Conservation (phyloP, 352 stramenopile species). For the Phytophthora sojae region DNA sequence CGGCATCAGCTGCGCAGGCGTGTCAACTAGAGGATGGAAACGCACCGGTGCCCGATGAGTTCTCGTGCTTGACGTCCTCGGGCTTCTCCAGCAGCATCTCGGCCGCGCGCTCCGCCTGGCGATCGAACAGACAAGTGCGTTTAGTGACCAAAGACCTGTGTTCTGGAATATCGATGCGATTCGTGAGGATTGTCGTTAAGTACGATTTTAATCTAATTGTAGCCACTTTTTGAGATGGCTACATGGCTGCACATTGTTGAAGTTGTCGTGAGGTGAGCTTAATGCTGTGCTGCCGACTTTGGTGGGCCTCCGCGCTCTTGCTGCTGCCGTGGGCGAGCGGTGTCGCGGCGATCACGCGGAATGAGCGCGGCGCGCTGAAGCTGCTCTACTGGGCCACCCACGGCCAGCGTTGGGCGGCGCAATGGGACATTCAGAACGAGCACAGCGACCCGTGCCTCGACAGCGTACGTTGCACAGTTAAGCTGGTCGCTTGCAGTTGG, state of each 20-base stretch:
- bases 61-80: slow-evolving; percentile 78
- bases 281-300: neutral
- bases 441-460: slow-evolving; percentile 69
- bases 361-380: slow-evolving; percentile 70
- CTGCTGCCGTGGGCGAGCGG: slow-evolving; percentile 14
- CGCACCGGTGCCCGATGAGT: slow-evolving; percentile 68
- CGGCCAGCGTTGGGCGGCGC: slow-evolving; percentile 52
- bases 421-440: slow-evolving; percentile 76
- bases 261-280: slow-evolving; percentile 4
- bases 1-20: neutral
- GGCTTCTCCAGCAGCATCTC: slow-evolving; percentile 89
- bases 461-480: slow-evolving; percentile 26
- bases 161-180: neutral
- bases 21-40: neutral
- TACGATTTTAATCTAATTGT: slow-evolving; percentile 27
- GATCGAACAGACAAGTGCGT: neutral
- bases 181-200: neutral
- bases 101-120: neutral
- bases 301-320: neutral
- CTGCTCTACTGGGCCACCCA: slow-evolving; percentile 71
- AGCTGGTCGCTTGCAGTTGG: neutral
- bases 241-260: slow-evolving; percentile 11
- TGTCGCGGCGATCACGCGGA: slow-evolving; percentile 30
- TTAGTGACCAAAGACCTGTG: slow-evolving; percentile 1
- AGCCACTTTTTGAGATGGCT: slow-evolving; percentile 19